A percentile compares a stretch with the other conserved stretches of the same genome.
Evolutionary conservation across 1,139 yeast species (phyloP).

Genomic region (Geotrichum restrictum): DNA sequence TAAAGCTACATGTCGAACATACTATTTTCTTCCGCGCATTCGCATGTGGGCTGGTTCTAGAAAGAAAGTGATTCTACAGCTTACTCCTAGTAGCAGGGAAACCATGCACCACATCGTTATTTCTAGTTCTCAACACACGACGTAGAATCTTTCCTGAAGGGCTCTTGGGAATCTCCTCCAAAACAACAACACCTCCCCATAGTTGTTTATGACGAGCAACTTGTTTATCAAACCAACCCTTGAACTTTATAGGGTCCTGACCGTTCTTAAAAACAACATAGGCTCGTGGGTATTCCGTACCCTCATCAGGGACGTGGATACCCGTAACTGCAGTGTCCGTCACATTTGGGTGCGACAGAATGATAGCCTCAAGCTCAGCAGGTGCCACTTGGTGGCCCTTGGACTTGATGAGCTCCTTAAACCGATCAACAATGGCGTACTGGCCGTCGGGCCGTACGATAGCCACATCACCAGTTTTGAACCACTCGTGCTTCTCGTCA

Average conservation of each 20-base stretch:
- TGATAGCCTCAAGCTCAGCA: constrained; percentile 66
- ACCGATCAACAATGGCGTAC: constrained; percentile 64
- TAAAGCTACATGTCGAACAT: too few relatives aligned
- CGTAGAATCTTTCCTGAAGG: constrained; percentile 43
- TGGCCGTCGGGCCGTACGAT: constrained; percentile 51
- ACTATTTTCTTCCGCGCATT: too few relatives aligned
- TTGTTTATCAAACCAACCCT: constrained; percentile 36
- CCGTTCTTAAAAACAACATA: constrained; percentile 33
- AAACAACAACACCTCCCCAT: constrained; percentile 41
- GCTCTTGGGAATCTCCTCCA: constrained; percentile 40
- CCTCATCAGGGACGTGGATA: constrained; percentile 32
- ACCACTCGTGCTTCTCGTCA: constrained; percentile 57
- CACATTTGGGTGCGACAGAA: constrained; percentile 45
- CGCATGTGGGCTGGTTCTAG: too few relatives aligned
- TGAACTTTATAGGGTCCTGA: constrained; percentile 29
- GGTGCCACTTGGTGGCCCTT: constrained; percentile 85
- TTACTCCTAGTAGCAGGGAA: constrained; percentile 19
- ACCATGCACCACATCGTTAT: constrained; percentile 26
- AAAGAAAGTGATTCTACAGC: too few relatives aligned
- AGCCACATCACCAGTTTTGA: constrained; percentile 76
- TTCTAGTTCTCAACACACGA: constrained; percentile 32
- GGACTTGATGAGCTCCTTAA: constrained; percentile 74
- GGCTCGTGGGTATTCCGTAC: constrained; percentile 41
- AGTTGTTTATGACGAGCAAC: constrained; percentile 42
- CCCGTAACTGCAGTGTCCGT: constrained; percentile 41